phyloP scores from a whole-genome alignment of 2,329 filamentous ascomycete species.

The Coniochaeta hoffmannii region DNA sequence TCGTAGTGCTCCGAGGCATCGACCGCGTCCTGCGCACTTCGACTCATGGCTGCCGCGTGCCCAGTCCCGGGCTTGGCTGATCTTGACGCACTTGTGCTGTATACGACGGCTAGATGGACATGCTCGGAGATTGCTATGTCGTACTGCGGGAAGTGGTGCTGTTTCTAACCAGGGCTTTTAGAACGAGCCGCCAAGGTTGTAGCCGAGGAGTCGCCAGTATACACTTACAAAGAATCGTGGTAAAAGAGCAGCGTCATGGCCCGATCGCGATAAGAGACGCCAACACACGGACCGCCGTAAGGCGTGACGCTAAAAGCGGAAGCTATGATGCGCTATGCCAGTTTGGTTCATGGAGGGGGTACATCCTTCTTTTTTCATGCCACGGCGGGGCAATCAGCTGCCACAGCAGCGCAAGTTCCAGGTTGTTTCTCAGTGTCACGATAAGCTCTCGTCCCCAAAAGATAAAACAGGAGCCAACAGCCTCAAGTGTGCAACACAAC shows the following conservation, averaged over 20 bases:
- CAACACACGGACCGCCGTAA: constrained; percentile 5
- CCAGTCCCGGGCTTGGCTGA: background rate
- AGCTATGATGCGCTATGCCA: background rate
- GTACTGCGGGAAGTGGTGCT: too few species aligned
- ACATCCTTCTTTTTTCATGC: background rate
- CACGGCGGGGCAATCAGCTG: background rate
- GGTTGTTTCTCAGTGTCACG: background rate
- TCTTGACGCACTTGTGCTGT: background rate
- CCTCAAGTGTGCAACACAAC: background rate
- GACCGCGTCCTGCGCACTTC: constrained; percentile 30
- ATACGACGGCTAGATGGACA: background rate
- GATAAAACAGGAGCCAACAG: background rate
- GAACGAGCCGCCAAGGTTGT: too few species aligned
- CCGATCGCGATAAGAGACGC: constrained; percentile 2
- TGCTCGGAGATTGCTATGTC: background rate
- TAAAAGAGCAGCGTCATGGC: background rate
- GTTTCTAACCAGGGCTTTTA: too few species aligned
- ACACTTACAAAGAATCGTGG: background rate
- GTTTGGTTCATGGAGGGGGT: background rate
- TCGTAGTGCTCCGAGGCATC: constrained; percentile 57
- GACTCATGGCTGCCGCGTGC: background rate
- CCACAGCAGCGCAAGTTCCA: too few species aligned
- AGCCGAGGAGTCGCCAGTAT: background rate
- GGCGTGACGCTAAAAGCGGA: background rate
- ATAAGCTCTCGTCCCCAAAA: background rate